phyloP scores from a whole-genome alignment of 2,329 filamentous ascomycete genomes.

The Microthyrium microscopicum region DNA sequence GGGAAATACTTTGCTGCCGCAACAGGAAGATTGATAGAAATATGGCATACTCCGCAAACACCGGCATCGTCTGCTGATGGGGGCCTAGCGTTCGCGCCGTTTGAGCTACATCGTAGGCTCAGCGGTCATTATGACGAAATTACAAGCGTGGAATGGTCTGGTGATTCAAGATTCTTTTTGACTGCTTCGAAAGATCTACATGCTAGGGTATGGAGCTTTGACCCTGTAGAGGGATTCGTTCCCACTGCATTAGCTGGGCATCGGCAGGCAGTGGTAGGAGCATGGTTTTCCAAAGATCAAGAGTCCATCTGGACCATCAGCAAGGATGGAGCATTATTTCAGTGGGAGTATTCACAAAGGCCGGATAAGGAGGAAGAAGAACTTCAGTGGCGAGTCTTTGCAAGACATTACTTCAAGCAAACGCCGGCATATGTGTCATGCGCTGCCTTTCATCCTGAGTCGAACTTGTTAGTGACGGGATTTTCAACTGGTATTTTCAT shows the following conservation, averaged over 20 bases:
- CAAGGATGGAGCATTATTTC: constrained; percentile 91
- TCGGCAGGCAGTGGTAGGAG: constrained; percentile 74
- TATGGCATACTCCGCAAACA: constrained; percentile 89
- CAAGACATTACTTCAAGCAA: constrained; percentile 88
- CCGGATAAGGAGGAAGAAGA: constrained; percentile 45
- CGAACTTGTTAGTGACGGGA: constrained; percentile 86
- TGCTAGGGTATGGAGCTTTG: constrained; percentile 83
- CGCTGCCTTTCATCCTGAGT: constrained; percentile 71
- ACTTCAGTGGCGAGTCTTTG: constrained; percentile 78
- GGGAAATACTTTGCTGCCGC: constrained; percentile 83
- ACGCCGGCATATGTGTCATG: constrained; percentile 74
- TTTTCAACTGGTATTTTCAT: constrained; percentile 92
- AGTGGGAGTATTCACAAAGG: constrained; percentile 67
- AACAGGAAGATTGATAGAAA: constrained; percentile 72
- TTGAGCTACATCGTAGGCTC: constrained; percentile 73
- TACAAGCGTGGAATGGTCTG: constrained; percentile 82
- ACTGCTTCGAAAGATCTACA: constrained; percentile 86
- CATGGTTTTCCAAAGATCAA: constrained; percentile 92
- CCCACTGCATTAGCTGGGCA: constrained; percentile 85
- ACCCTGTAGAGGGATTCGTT: constrained; percentile 71
- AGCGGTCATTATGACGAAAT: constrained; percentile 80
- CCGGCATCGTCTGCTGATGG: constrained; percentile 64
- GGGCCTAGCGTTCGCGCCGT: constrained; percentile 86
- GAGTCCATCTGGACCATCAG: constrained; percentile 93
- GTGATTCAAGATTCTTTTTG: constrained; percentile 88